Base-by-base conservation (phyloP, 228 moss, liverwort and hornwort genomes). In the Sphagnum fallax region DNA sequence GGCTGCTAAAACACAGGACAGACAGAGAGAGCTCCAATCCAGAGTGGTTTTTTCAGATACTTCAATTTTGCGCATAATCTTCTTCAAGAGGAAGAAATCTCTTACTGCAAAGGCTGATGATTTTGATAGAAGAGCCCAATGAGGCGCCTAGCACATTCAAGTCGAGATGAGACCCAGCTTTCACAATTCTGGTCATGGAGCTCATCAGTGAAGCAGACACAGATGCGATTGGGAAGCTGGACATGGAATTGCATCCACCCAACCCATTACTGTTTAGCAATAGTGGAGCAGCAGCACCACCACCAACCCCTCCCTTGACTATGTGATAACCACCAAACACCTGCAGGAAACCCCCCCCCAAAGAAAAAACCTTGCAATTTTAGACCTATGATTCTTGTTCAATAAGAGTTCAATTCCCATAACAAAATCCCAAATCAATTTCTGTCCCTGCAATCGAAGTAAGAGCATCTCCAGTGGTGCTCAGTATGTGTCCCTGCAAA, bases 71-170 rank as follows among this genome's bases (percentile, higher is more conserved):
- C 32, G 2, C 32, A 32, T 32, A 32, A 32, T 32, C 32, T 32
- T 32, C 32, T 32, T 32, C 32, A 32, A 32, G 48, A 72, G 76
- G 47, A 79, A 63, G 63, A 60, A 49, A 71, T 62, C 66, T 77
- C 92, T 87, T 83, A 95, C 94, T 75, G 78, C 94, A 95, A 73
- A 95, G 90, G 74, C 87, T 92, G 66, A 95, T 81, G 76, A 95
- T 92, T 72, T 92, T 90, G 63, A 95, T 15, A 10, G 94, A 91
- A 50, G 94, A 88, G 72, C 76, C 77, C 66, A 88, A 80, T 67
- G 94, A 95, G 61, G 94, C 88, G 66, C 84, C 84, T 70, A 95
- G 82, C 69, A 92, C 80, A 69, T 79, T 85, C 15, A 81, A 69
- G 83, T 95, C 89, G 72, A 91, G 64, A 78, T 77, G 80, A 70